These are phyloP conservation scores for Pilasporangium apinafurcum DNA, from an alignment of 352 stramenopile species.

Conservation along the genomic window DNA sequence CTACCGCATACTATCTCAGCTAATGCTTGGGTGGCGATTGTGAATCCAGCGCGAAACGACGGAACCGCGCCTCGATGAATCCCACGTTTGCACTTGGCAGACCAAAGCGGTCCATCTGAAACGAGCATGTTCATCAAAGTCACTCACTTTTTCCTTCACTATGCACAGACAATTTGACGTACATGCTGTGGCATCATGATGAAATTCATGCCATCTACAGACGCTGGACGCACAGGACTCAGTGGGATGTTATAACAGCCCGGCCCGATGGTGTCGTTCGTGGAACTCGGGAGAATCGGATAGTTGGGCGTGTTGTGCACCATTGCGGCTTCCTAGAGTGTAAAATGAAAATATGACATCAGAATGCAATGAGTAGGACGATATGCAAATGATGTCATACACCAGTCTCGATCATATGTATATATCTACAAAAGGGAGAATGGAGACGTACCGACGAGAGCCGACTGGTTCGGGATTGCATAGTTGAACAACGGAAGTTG, in stretches of 20 bases:
- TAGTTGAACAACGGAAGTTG: conserved; percentile 54
- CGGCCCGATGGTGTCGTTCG: conserved; percentile 39
- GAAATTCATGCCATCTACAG: conserved; percentile 45
- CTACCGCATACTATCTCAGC: no score
- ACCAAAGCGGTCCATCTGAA: conserved; percentile 54
- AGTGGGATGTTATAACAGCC: conserved; percentile 36
- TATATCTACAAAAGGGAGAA: no score
- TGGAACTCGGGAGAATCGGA: conserved; percentile 47
- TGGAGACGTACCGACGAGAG: conserved; percentile 40
- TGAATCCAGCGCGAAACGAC: conserved; percentile 45
- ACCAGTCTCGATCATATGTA: no score
- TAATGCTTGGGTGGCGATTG: conserved; percentile 17
- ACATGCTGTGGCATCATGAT: conserved; percentile 70
- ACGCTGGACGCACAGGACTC: conserved; percentile 4
- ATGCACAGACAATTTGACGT: conserved; percentile 3
- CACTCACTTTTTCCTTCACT: no score
- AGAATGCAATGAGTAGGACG: no score
- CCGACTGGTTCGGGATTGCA: conserved; percentile 46
- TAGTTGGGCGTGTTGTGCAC: conserved; percentile 69
- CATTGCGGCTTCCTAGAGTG: conserved; percentile 49
- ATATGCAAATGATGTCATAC: no score
- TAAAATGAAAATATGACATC: not conserved
- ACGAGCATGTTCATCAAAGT: no score
- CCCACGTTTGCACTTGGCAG: conserved; percentile 28
- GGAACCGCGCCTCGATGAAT: conserved; percentile 67